Evolutionary conservation across 352 stramenopile genomes (phyloP), one percentile per base, ranked within the genome.

Genomic region (Globisporangium paddicum): DNA sequence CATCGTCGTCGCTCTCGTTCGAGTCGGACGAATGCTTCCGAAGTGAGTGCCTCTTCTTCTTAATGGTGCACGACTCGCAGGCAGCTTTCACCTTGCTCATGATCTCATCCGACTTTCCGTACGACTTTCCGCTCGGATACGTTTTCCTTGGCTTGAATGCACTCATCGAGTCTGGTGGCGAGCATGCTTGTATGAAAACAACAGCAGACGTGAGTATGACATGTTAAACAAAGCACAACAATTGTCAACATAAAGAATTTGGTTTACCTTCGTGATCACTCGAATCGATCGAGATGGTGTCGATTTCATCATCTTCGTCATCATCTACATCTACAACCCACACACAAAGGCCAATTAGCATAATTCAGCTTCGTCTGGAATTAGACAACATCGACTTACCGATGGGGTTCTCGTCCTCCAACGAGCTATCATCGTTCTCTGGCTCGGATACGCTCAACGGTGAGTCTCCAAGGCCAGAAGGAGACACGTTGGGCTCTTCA

Each of bases 231-330:
- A 19, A 49, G 11, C 11, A 23, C 45, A 26, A 48, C 13, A 18
- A 13, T 16, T 28, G 19, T 28, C 2, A 42, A 21, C 0, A 8
- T 21, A 23, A 18, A 13, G 23, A 52, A n/a, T 2, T 7, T 3
- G 28, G 28, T 28, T 53, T 25, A 60, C 59, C 18, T 30, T 57
- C 25, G 8, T 51, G 50, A 44, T 48, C 58, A 25, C 41, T 46
- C 42, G 50, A 59, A 35, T 60, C 50, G 5, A 55, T 25, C 3
- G 52, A 60, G 37, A 66, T 26, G 19, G 42, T 52, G 19, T 66
- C 60, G 47, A 60, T 14, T 23, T 71, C 58, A 10, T 74, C 51
- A 19, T 72, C 59, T 4, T 57, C 62, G 0, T 68, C 62, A 2
- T 72, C 64, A 26, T 73, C 61, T 41, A 66, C 60, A 3, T n/a